phyloP scores from a whole-genome alignment of 2,329 filamentous ascomycete species.

The Phialemoniopsis sp. region DNA sequence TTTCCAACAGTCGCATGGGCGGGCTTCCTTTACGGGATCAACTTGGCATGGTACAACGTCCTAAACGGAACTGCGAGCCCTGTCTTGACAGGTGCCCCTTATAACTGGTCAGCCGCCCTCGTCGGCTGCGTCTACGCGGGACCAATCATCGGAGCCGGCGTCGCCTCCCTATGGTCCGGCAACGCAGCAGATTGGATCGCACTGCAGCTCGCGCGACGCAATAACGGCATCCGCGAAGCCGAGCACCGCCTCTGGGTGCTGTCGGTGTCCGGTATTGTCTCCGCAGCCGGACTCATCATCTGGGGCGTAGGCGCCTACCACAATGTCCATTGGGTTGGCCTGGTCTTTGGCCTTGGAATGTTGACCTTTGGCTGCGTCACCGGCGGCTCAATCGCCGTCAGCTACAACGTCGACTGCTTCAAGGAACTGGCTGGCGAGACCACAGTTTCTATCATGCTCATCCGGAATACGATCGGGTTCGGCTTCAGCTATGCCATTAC shows the following conservation, averaged over 20 bases:
- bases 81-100: conserved; percentile 12
- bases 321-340: conserved; percentile 33
- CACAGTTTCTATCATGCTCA: conserved; percentile 15
- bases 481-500: conserved; percentile 25
- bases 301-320: conserved; percentile 44
- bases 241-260: conserved; percentile 20
- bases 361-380: conserved; percentile 31
- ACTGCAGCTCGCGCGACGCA: conserved; percentile 29
- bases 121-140: conserved; percentile 14
- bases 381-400: conserved; percentile 31
- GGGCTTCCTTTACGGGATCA: conserved; percentile 18
- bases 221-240: conserved; percentile 28
- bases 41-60: conserved; percentile 20
- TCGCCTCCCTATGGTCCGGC: conserved; percentile 14
- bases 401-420: conserved; percentile 36
- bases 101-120: conserved; percentile 12
- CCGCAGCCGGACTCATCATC: conserved; percentile 34
- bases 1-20: conserved; percentile 10
- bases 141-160: conserved; percentile 12
- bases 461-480: conserved; percentile 20
- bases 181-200: conserved; percentile 12
- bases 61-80: conserved; percentile 15
- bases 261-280: conserved; percentile 25
- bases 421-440: conserved; percentile 19
- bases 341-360: conserved; percentile 33